A percentile compares a stretch with the other conserved stretches of the same genome.
Conservation (phyloP, 1,284 basidiomycete genomes). For the Cutaneotrichosporon cutaneum region DNA sequence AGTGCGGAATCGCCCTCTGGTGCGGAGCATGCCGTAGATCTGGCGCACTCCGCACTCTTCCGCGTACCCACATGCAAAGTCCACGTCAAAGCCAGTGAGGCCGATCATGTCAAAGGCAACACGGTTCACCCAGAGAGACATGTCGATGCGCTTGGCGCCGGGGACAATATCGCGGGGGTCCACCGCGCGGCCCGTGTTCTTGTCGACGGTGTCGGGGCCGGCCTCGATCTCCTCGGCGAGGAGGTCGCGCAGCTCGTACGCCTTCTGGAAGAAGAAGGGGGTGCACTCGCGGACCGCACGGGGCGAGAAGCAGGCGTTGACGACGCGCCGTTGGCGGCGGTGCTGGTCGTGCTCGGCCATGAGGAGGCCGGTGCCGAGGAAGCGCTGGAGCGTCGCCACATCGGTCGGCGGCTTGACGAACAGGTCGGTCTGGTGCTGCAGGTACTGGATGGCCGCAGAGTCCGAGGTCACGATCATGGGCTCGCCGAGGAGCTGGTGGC, state of each 20-base stretch:
- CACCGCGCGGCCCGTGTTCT: constrained; percentile 1
- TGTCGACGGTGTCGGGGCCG: not conserved
- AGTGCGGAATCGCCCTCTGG: too few relatives aligned
- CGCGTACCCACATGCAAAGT: constrained; percentile 47
- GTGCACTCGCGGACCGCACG: constrained; percentile 33
- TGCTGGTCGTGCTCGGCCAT: constrained; percentile 57
- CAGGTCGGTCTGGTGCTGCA: constrained; percentile 62
- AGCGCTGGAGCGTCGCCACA: constrained; percentile 56
- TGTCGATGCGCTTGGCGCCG: constrained; percentile 20
- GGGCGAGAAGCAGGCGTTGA: constrained; percentile 51
- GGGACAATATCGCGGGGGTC: constrained; percentile 16
- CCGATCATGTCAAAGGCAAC: constrained; percentile 68
- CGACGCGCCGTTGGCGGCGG: constrained; percentile 55
- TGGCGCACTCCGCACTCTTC: too few relatives aligned
- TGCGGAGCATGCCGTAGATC: not conserved
- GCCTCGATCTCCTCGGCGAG: constrained; percentile 13
- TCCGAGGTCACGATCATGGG: constrained; percentile 59
- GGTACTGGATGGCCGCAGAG: constrained; percentile 61
- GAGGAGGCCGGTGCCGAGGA: constrained; percentile 45
- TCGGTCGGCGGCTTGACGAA: constrained; percentile 69
- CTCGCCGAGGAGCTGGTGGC: constrained; percentile 3
- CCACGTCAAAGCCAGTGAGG: constrained; percentile 64
- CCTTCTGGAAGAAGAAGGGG: constrained; percentile 65
- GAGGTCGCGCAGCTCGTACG: constrained; percentile 55
- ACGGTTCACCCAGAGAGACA: constrained; percentile 38